These are phyloP conservation scores for Neurospora sp. DNA, from an alignment of 495 filamentous ascomycete genomes.

Conservation along the genomic window DNA sequence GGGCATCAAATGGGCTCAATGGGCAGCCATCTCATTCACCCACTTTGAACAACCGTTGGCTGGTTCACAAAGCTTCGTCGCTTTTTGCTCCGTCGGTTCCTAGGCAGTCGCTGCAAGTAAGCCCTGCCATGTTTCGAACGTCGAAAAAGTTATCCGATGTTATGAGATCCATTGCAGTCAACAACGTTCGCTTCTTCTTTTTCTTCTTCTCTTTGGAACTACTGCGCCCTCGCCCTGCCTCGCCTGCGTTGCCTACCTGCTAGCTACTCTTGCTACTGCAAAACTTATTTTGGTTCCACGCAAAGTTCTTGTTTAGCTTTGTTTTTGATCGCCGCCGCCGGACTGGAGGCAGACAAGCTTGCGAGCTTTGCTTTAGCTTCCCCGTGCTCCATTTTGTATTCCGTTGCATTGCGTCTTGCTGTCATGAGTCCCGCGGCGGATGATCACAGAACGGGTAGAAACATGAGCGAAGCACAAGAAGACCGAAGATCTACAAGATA, in stretches of 20 bases:
- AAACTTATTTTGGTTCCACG: background rate
- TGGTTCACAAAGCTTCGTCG: background rate
- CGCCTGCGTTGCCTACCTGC: background rate
- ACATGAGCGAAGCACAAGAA: background rate
- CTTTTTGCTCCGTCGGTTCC: background rate
- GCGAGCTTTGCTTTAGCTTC: background rate
- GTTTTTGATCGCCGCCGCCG: background rate
- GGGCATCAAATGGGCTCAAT: background rate
- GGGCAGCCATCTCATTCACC: background rate
- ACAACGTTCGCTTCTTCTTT: background rate
- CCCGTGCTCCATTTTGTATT: background rate
- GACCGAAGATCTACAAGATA: background rate
- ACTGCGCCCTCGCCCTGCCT: background rate
- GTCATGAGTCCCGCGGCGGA: background rate
- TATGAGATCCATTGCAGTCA: background rate
- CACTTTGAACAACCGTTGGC: background rate
- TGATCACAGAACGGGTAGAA: background rate
- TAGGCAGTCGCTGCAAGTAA: conserved; percentile 1
- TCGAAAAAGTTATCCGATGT: background rate
- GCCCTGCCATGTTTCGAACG: background rate
- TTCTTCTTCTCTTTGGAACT: background rate
- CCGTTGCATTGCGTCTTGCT: background rate
- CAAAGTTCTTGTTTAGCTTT: background rate
- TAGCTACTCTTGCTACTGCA: background rate
- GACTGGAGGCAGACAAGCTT: background rate